phyloP scores from a whole-genome alignment of 23 red algal genomes.

The Gracilaria domingensis region DNA sequence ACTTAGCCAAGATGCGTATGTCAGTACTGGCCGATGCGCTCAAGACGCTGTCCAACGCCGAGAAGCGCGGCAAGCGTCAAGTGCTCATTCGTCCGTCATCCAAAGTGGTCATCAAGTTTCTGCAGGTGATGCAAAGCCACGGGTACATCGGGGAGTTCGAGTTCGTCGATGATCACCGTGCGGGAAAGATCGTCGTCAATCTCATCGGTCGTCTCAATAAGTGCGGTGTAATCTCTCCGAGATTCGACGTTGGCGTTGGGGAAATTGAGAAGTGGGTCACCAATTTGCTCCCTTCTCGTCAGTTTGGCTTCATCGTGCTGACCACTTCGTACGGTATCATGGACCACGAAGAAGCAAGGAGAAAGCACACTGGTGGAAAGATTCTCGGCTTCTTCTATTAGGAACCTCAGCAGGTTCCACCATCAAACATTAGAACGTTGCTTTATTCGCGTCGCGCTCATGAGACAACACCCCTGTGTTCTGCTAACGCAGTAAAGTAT shows the following conservation, averaged over 20 bases:
- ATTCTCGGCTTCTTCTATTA: slow-evolving; percentile 97
- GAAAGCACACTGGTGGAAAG: slow-evolving; percentile 96
- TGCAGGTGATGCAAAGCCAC: slow-evolving; percentile 98
- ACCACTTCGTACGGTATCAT: slow-evolving; percentile 97
- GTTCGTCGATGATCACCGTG: slow-evolving; percentile 93
- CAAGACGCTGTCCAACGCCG: slow-evolving; percentile 95
- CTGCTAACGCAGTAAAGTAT: slow-evolving; percentile 11
- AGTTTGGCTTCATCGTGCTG: slow-evolving; percentile 94
- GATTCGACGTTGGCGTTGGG: slow-evolving; percentile 85
- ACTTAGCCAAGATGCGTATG: slow-evolving; percentile 87
- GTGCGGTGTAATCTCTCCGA: slow-evolving; percentile 93
- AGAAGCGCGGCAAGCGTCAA: slow-evolving; percentile 99
- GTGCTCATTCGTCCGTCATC: slow-evolving; percentile 92
- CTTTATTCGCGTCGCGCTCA: neutral
- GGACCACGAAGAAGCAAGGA: slow-evolving; percentile 96
- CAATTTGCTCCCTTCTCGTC: slow-evolving; percentile 90
- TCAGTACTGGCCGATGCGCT: slow-evolving; percentile 96
- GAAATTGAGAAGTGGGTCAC: slow-evolving; percentile 97
- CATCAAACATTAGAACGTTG: neutral
- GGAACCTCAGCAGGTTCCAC: neutral
- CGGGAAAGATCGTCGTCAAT: slow-evolving; percentile 97
- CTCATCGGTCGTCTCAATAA: slow-evolving; percentile 99
- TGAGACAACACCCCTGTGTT: neutral
- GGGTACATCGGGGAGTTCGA: slow-evolving; percentile 99
- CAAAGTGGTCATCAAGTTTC: slow-evolving; percentile 96